phyloP scores from a whole-genome alignment of 2,329 filamentous ascomycete species.

The Hawksworthiomyces lignivorus region DNA sequence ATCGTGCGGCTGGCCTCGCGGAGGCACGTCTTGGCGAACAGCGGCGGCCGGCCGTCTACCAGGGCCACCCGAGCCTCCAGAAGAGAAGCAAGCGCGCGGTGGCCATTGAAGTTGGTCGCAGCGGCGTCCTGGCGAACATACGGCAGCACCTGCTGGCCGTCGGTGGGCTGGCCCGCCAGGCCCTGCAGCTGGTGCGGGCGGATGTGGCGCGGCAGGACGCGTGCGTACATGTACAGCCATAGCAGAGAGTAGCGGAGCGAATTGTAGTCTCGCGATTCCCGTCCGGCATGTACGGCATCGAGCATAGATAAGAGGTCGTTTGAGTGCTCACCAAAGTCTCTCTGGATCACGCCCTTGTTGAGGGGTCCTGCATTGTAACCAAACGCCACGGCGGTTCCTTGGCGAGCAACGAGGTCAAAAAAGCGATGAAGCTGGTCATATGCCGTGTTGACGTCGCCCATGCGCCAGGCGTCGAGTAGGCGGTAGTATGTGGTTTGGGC shows the following conservation, averaged over 20 bases:
- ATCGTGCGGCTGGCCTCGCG: slow-evolving; percentile 8
- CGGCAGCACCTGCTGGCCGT: slow-evolving; percentile 15
- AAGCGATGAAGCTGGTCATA: slow-evolving; percentile 91
- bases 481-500: slow-evolving; percentile 40
- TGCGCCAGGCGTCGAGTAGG: slow-evolving; percentile 80
- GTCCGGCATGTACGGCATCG: slow-evolving; percentile 87
- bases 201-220: slow-evolving; percentile 44
- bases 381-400: slow-evolving; percentile 70
- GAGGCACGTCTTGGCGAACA: slow-evolving; percentile 10
- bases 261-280: slow-evolving; percentile 85
- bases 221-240: slow-evolving; percentile 91
- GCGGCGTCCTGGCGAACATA: slow-evolving; percentile 14
- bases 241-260: slow-evolving; percentile 93
- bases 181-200: slow-evolving; percentile 16
- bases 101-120: neutral
- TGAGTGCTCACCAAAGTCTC: slow-evolving; percentile 85
- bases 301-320: slow-evolving; percentile 93
- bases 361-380: slow-evolving; percentile 86
- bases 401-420: slow-evolving; percentile 86
- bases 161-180: slow-evolving; percentile 12
- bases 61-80: slow-evolving; percentile 14
- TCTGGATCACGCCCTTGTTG: slow-evolving; percentile 86
- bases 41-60: slow-evolving; percentile 10
- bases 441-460: slow-evolving; percentile 81
- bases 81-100: slow-evolving; percentile 10